phyloP scores from a whole-genome alignment of 2,329 filamentous ascomycete genomes.

The Exutisphaerella laricina region DNA sequence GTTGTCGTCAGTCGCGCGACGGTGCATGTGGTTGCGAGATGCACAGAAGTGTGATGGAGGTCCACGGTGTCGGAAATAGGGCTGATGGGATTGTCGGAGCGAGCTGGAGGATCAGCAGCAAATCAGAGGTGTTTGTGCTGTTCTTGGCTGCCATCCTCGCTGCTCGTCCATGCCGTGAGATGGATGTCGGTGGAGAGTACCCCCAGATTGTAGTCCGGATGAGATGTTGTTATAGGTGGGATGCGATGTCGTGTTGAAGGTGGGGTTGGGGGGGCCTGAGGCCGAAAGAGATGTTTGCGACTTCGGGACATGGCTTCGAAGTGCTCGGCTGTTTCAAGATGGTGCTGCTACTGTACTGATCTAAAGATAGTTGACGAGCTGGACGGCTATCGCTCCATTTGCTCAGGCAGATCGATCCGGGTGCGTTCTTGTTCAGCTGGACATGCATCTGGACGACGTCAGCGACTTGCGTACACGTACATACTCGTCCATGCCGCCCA shows the following conservation, averaged over 20 bases:
- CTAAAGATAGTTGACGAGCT: background rate
- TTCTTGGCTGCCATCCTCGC: too few relatives aligned
- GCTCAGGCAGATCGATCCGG: background rate
- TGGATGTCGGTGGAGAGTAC: too few relatives aligned
- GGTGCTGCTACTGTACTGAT: background rate
- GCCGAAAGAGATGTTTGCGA: background rate
- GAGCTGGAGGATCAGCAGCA: background rate
- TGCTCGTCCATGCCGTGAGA: too few relatives aligned
- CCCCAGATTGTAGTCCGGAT: background rate
- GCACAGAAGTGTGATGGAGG: background rate
- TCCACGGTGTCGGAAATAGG: background rate
- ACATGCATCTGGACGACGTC: background rate
- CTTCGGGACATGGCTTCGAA: background rate
- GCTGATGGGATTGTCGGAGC: background rate
- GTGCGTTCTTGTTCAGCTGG: background rate
- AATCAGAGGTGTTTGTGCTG: background rate
- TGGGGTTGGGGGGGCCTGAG: background rate
- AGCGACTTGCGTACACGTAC: background rate
- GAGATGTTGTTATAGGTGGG: background rate
- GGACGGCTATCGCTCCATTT: background rate
- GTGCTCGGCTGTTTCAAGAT: background rate
- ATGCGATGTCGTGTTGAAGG: background rate
- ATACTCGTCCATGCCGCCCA: background rate
- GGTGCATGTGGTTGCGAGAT: background rate
- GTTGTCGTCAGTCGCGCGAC: background rate